A percentile compares a stretch with the other conserved stretches of the same genome.
Conservation (phyloP, 1,284 basidiomycete genomes). For the Microbotryomycetes sp. region DNA sequence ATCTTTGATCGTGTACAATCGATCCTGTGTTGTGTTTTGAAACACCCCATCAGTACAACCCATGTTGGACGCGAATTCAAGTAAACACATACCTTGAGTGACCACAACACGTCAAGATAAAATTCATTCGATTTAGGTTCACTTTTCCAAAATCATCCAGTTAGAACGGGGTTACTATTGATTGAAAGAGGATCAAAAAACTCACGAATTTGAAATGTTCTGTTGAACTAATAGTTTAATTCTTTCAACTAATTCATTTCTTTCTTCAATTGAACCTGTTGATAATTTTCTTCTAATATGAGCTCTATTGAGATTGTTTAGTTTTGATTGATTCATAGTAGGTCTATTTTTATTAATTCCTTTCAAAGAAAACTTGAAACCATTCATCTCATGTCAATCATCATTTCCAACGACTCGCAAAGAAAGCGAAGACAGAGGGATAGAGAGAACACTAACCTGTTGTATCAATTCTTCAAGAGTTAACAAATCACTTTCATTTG, state of each 20-base stretch:
- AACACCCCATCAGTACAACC: not conserved
- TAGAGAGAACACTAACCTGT: slow-evolving; percentile 46
- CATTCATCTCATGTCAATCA: not conserved
- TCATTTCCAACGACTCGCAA: not conserved
- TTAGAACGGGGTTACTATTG: too few species aligned
- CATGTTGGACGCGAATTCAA: not conserved
- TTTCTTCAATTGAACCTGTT: slow-evolving; percentile 1
- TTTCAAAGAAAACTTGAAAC: slow-evolving; percentile 58
- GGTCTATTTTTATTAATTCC: slow-evolving; percentile 67
- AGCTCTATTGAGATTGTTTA: slow-evolving; percentile 69
- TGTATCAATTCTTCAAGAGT: slow-evolving; percentile 58
- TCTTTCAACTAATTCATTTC: slow-evolving; percentile 19
- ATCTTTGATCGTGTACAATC: slow-evolving; percentile 61
- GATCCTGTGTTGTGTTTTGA: slow-evolving; percentile 57
- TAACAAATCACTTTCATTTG: slow-evolving; percentile 50
- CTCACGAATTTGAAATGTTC: slow-evolving; percentile 4
- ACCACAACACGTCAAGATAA: not conserved
- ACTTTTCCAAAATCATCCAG: too few species aligned
- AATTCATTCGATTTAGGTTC: slow-evolving; percentile 1
- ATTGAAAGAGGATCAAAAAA: too few species aligned
- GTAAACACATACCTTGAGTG: not conserved
- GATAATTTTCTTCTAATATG: slow-evolving; percentile 53
- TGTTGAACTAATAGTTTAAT: slow-evolving; percentile 8
- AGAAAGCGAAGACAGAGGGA: not conserved
- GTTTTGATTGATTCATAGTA: slow-evolving; percentile 61